Evolutionary conservation across 177 flowering plant genomes (phyloP).

Genomic region (Telopea speciosissima): DNA sequence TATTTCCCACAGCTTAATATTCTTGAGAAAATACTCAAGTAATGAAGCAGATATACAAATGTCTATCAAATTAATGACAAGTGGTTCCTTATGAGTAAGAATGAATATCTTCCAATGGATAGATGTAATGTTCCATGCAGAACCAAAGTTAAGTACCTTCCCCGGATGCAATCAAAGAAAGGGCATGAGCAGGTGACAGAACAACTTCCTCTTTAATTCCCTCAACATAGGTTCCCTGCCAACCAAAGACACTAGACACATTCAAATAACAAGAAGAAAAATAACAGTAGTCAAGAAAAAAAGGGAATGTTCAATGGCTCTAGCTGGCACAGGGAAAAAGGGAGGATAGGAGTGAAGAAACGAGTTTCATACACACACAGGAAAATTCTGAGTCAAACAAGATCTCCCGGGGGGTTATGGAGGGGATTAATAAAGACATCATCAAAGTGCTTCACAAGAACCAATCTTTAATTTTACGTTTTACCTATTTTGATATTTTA

Average conservation of each 20-base stretch:
- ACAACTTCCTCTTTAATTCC: slow-evolving; percentile 90
- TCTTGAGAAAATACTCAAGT: neutral
- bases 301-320: too few relatives aligned
- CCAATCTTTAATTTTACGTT: too few relatives aligned
- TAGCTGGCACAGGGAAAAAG: neutral
- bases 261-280: slow-evolving; percentile 4
- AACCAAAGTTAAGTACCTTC: slow-evolving; percentile 45
- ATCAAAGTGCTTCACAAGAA: neutral
- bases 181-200: slow-evolving; percentile 79
- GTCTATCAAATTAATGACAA: neutral
- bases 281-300: neutral
- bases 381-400: too few relatives aligned
- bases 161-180: slow-evolving; percentile 76
- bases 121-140: neutral
- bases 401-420: too few relatives aligned
- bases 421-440: too few relatives aligned
- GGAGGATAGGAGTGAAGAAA: too few relatives aligned
- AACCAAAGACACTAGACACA: neutral
- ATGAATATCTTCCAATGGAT: neutral
- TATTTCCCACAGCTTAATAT: too few relatives aligned
- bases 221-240: slow-evolving; percentile 78
- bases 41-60: slow-evolving; percentile 6
- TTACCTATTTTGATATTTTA: neutral
- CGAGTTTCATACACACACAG: too few relatives aligned
- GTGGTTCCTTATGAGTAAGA: neutral